phyloP scores from a whole-genome alignment of 345 rosid genomes.

The Linum usitatissimum region DNA sequence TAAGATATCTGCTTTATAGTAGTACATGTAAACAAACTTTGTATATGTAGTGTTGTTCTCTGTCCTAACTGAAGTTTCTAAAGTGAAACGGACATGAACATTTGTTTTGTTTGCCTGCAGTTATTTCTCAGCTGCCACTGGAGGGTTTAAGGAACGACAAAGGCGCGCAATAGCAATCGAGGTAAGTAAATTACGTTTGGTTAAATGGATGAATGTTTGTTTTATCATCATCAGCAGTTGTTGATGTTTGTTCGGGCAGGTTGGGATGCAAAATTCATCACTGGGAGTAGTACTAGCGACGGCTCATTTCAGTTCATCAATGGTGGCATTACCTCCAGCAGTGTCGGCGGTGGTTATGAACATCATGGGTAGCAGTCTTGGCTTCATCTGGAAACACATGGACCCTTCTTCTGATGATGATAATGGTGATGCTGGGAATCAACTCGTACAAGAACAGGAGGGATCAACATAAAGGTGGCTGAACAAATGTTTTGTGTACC shows the following conservation, averaged over 20 bases:
- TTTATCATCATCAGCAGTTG: neutral
- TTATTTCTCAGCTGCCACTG: conserved; percentile 38
- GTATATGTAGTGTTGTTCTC: too few species aligned
- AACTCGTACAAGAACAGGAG: neutral
- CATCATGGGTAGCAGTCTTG: conserved; percentile 53
- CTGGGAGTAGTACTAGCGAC: conserved; percentile 57
- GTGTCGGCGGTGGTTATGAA: conserved; percentile 63
- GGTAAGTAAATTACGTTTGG: conserved; percentile 17
- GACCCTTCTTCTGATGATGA: conserved; percentile 20
- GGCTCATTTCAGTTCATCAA: conserved; percentile 46
- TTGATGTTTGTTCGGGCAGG: conserved; percentile 21
- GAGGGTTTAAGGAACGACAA: conserved; percentile 40
- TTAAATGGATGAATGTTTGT: too few species aligned
- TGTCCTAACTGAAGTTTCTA: too few species aligned
- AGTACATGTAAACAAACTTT: too few species aligned
- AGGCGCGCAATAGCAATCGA: conserved; percentile 55
- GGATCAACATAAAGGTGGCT: neutral
- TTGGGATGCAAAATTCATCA: conserved; percentile 70
- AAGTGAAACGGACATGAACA: too few species aligned
- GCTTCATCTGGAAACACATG: conserved; percentile 39
- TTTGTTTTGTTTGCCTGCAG: conserved; percentile 18
- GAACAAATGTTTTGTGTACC: neutral
- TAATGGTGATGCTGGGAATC: conserved; percentile 6
- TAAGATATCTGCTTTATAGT: conserved; percentile 12
- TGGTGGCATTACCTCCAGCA: conserved; percentile 48